Evolutionary conservation across 805 yeast species (phyloP).

Genomic region (Nadsonia fulvescens): DNA sequence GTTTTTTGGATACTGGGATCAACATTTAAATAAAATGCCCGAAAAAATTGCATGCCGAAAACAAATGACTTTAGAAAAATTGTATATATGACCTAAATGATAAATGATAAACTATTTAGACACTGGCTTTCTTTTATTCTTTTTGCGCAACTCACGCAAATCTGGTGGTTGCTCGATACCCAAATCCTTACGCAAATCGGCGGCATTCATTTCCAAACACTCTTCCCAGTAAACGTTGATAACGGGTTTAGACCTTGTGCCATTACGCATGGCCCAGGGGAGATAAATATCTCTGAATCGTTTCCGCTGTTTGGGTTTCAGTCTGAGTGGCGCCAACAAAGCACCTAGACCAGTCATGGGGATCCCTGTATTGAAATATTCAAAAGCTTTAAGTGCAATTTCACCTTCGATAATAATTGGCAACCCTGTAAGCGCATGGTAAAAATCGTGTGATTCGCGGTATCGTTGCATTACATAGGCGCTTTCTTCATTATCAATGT

Average conservation of each 20-base stretch:
- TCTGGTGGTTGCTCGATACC: conserved; percentile 70
- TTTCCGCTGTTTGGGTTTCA: conserved; percentile 42
- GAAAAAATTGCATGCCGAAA: too few species aligned
- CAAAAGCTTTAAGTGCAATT: conserved; percentile 80
- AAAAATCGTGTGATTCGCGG: conserved; percentile 93
- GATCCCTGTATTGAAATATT: conserved; percentile 77
- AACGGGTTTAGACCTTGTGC: conserved; percentile 54
- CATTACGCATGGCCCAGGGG: conserved; percentile 75
- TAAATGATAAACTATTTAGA: too few species aligned
- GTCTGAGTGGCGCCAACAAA: conserved; percentile 67
- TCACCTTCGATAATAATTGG: conserved; percentile 96
- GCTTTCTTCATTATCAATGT: conserved; percentile 73
- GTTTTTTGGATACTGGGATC: too few species aligned
- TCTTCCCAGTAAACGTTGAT: conserved; percentile 90
- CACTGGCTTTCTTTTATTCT: conserved; percentile 1
- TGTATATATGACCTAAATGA: too few species aligned
- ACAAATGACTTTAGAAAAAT: too few species aligned
- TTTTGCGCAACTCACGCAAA: conserved; percentile 43
- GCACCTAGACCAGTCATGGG: conserved; percentile 95
- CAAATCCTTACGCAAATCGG: conserved; percentile 50
- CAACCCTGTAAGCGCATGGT: conserved; percentile 77
- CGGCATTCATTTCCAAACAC: conserved; percentile 48
- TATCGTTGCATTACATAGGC: conserved; percentile 89
- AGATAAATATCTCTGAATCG: conserved; percentile 53
- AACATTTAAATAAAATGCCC: too few species aligned